Percentiles rank a stretch among this genome's conserved stretches.
Evolutionary conservation across 2,329 filamentous ascomycete genomes (phyloP).

Genomic region (Hysterium pulicare): DNA sequence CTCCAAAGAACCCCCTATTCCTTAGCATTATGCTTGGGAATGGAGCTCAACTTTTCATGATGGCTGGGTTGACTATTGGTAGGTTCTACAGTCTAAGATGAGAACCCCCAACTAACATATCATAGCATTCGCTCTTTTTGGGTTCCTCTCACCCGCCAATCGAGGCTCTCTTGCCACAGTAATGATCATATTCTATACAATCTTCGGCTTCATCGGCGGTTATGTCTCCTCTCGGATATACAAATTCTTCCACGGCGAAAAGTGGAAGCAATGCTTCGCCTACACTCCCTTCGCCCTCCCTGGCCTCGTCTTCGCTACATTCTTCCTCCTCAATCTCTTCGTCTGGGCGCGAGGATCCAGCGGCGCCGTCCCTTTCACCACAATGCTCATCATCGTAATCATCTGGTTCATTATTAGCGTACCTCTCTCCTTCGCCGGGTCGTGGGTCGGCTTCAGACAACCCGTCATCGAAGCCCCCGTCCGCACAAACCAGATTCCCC

Average conservation of each 20-base stretch:
- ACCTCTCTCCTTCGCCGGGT: constrained; percentile 82
- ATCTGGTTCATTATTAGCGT: constrained; percentile 99
- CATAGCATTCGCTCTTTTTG: constrained; percentile 76
- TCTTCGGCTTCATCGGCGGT: constrained; percentile 88
- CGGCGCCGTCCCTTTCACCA: constrained; percentile 91
- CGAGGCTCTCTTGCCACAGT: constrained; percentile 90
- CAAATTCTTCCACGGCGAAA: constrained; percentile 87
- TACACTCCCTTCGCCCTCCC: constrained; percentile 85
- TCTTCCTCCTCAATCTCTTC: constrained; percentile 95
- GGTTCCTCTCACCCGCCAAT: constrained; percentile 93
- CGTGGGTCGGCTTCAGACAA: constrained; percentile 84
- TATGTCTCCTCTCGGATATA: constrained; percentile 89
- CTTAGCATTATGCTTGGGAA: constrained; percentile 88
- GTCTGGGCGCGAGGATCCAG: constrained; percentile 91
- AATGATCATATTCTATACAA: constrained; percentile 87
- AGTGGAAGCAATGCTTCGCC: constrained; percentile 91
- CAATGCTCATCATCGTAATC: constrained; percentile 87
- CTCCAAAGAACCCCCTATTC: constrained; percentile 76
- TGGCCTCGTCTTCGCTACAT: constrained; percentile 76
- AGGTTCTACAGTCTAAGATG: constrained; percentile 17
- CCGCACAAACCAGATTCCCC: constrained; percentile 94
- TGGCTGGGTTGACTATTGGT: constrained; percentile 88
- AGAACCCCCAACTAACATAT: constrained; percentile 10
- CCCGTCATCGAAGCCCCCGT: constrained; percentile 72
- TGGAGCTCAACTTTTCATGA: constrained; percentile 93